These are phyloP conservation scores for Leccinum subgranulosum DNA, from an alignment of 768 basidiomycete species.

Conservation along the genomic window DNA sequence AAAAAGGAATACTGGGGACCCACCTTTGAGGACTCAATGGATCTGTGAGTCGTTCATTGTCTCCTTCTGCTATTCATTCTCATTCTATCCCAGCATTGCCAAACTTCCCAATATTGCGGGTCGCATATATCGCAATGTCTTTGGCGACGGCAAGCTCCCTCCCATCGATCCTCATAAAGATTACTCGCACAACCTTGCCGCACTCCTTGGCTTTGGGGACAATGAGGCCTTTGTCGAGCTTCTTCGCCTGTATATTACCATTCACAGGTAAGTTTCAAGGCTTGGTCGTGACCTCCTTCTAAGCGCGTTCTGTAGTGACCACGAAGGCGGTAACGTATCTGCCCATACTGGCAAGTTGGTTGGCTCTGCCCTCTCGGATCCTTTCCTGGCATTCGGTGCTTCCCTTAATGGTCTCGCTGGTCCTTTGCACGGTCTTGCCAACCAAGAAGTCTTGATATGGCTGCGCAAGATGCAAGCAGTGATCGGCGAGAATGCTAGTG, in stretches of 20 bases:
- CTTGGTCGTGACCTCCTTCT: not conserved
- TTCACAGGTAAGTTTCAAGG: conserved; percentile 64
- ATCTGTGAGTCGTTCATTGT: conserved; percentile 49
- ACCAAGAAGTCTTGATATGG: conserved; percentile 97
- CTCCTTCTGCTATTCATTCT: conserved; percentile 1
- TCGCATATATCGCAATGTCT: conserved; percentile 86
- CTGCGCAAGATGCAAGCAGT: conserved; percentile 88
- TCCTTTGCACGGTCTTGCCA: conserved; percentile 93
- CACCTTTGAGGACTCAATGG: conserved; percentile 87
- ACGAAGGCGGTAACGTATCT: conserved; percentile 98
- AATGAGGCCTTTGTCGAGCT: conserved; percentile 89
- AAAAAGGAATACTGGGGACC: conserved; percentile 99
- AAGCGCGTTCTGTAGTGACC: conserved; percentile 54
- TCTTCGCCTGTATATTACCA: conserved; percentile 93
- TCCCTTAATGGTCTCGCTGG: conserved; percentile 96
- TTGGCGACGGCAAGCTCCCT: conserved; percentile 82
- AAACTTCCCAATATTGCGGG: conserved; percentile 97
- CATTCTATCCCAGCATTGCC: conserved; percentile 63
- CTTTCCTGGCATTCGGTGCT: conserved; percentile 92
- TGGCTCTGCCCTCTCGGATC: conserved; percentile 94
- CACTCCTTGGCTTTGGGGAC: conserved; percentile 88
- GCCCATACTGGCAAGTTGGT: conserved; percentile 93
- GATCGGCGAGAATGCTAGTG: conserved; percentile 81
- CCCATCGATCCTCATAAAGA: conserved; percentile 82
- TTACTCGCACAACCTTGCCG: conserved; percentile 85